A percentile compares a stretch with the other conserved stretches of the same genome.
Evolutionary conservation across 441 rosid species (phyloP).

Genomic region (Corymbia citriodora): DNA sequence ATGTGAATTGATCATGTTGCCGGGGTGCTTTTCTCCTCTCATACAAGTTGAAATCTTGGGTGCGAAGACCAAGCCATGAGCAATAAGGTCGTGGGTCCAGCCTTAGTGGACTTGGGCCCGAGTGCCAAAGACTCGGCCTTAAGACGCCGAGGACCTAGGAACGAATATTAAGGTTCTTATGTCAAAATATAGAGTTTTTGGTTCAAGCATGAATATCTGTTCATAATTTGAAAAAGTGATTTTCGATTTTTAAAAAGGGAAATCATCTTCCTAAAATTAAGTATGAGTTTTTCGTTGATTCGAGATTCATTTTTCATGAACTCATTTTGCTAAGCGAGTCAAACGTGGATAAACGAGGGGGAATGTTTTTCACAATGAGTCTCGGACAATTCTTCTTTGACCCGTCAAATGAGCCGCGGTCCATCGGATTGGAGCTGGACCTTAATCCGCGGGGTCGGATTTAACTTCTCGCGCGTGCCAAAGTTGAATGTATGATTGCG

Average conservation of each 20-base stretch:
- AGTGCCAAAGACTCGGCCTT: background rate
- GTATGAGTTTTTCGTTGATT: no score
- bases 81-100: fast-evolving
- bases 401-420: background rate
- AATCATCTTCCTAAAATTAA: no score
- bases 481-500: background rate
- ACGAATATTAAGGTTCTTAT: background rate
- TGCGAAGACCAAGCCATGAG: no score
- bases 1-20: background rate
- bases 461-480: background rate
- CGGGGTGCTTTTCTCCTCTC: background rate
- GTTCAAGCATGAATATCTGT: fast-evolving
- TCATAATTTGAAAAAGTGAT: no score
- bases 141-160: background rate
- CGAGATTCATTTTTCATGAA: no score
- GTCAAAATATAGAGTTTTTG: fast-evolving
- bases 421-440: background rate
- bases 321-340: background rate
- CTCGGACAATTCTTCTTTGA: background rate
- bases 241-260: no score
- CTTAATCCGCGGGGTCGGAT: background rate
- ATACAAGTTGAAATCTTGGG: background rate
- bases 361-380: background rate
- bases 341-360: background rate
- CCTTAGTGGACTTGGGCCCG: background rate